Base-by-base conservation (phyloP, 331 rosid species). In the Dryas integrifolia region DNA sequence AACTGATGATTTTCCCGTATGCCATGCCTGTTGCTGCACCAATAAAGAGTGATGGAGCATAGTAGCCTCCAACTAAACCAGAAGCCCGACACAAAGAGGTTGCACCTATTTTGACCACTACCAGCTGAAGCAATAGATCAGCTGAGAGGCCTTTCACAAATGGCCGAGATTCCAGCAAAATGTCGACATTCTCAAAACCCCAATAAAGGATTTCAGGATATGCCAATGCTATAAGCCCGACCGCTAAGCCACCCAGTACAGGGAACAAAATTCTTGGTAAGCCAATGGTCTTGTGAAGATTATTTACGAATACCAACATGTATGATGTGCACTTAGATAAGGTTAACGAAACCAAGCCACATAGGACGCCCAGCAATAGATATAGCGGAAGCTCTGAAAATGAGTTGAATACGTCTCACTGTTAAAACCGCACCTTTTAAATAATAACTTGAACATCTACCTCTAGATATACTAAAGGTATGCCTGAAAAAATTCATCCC, bases 11-110 rank as follows among this genome's bases (percentile, higher is more conserved):
- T 79, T 94, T 94, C 73, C 97, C 97, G 46, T 94, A 94, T 48
- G 96, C 92, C 95, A 91, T 88, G 80, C 97, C 96, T 24, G 96
- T 89, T 75, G 97, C 97, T 4, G 90, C 97, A 65, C 98, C 96
- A 82, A 82, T 94, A 82, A 91, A 94, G 82, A 94, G 96, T 73
- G 97, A 91, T 16, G 96, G 97, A 68, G 98, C 97, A 83, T 94
- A 94, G 79, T 85, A 91, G 70, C 97, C 98, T 62, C 98, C 97
- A 26, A 91, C 98, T 77, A 94, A 77, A 72, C 98, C 97, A 69
- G 92, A 91, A 46, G 98, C 95, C 50, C 92, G 88, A 58, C 96
- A 89, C 44, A 94, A 72, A 80, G 98, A 89, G 82, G 97, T 88
- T 60, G 96, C 92, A 52, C 88, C 72, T 74, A 91, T 88, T 86